Conservation (phyloP, 768 basidiomycete genomes). For the Russula sp. region DNA sequence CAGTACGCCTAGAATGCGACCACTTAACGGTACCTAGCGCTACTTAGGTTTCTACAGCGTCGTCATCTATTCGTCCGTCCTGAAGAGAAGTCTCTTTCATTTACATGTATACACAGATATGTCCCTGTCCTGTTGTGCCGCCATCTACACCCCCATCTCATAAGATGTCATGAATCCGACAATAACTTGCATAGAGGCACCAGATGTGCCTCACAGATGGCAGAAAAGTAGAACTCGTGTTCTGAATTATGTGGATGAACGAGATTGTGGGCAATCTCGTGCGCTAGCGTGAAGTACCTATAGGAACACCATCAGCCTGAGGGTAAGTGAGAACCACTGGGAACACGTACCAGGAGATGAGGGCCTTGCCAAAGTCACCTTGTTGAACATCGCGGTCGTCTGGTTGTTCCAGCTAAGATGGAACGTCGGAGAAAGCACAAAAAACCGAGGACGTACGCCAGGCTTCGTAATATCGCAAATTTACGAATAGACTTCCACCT, state of each 20-base stretch:
- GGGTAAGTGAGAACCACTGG: background rate
- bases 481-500: conserved; percentile 80
- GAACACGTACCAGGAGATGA: conserved; percentile 64
- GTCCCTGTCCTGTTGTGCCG: background rate
- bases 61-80: no score
- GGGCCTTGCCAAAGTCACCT: conserved; percentile 52
- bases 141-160: background rate
- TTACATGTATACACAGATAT: conserved; percentile 4
- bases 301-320: background rate
- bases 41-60: no score
- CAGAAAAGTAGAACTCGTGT: conserved; percentile 92
- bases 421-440: background rate
- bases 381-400: conserved; percentile 61
- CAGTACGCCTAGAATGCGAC: no score
- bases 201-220: conserved; percentile 70
- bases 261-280: conserved; percentile 90
- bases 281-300: conserved; percentile 89
- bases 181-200: conserved; percentile 28
- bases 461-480: conserved; percentile 74
- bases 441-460: conserved; percentile 63
- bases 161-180: background rate
- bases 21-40: no score
- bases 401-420: conserved; percentile 26
- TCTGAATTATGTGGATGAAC: conserved; percentile 83
- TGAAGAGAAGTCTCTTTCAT: background rate